Base-by-base conservation (phyloP, 225 moss, liverwort and hornwort genomes). In the Polytrichum commune region DNA sequence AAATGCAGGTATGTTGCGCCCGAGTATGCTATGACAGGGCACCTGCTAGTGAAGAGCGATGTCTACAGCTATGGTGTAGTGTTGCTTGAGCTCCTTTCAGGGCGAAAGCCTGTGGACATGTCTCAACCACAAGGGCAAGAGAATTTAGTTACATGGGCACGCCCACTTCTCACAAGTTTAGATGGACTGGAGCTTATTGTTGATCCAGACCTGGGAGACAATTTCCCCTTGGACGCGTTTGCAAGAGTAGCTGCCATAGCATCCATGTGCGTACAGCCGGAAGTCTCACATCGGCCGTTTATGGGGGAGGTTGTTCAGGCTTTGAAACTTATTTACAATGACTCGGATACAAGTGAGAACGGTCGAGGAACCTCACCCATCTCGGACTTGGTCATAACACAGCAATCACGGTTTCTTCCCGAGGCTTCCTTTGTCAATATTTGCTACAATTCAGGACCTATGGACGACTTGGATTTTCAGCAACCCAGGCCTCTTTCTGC, bases 11-110 rank as follows among this genome's bases (percentile, higher is more conserved):
- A 89, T 62, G 92, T 95, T 29, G 95, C 92, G 4, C 95, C 95
- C 13, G 95, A 95, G 77, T 95, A 95, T 69, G 95, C 90, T 29
- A 95, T 92, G 95, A 92, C 95, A n/a, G 95, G 95, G 25, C 92
- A 90, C 38, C 83, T 92, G 24, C 78, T 92, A 7, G 95, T 92
- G 27, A 95, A 95, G 84, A 95, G 92, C 71, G 95, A 95, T 72
- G 95, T 95, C 26, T 95, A 95, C 76, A 95, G 95, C 74, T 95
- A 92, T 65, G 95, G 95, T 29, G 95, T 95, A 26, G 95, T 95
- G 33, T 79, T 95, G 38, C 81, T 95, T 29, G 92, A 95, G 84
- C 78, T 95, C 5, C 84, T 92, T 7, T 86, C 90, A 1, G 95
- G 92, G 46, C 85, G 87, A 54, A 87, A 90, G 75, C 92, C 95